phyloP scores from a whole-genome alignment of 2,329 filamentous ascomycete species.

The Pleomassaria siparia region DNA sequence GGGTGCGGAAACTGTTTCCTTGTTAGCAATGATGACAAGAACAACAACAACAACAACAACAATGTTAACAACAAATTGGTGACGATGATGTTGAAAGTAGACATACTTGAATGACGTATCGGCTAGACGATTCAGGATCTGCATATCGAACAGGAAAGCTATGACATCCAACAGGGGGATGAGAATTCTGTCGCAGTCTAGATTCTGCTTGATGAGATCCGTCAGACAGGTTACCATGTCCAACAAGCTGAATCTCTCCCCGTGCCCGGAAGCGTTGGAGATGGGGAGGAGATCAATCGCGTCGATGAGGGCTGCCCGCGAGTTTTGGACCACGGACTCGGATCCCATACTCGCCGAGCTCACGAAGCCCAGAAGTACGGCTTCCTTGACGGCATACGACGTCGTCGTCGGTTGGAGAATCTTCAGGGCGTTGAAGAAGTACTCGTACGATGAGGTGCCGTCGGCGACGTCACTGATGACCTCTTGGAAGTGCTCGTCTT shows the following conservation, averaged over 20 bases:
- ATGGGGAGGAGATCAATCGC: slow-evolving; percentile 34
- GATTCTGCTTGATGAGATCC: slow-evolving; percentile 29
- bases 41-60: neutral
- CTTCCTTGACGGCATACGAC: slow-evolving; percentile 21
- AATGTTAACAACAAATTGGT: too few relatives aligned
- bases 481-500: slow-evolving; percentile 25
- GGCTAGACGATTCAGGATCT: slow-evolving; percentile 44
- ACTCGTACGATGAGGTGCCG: slow-evolving; percentile 60
- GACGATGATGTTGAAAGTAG: neutral
- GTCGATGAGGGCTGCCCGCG: slow-evolving; percentile 64
- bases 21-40: slow-evolving; percentile 8
- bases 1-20: slow-evolving; percentile 57
- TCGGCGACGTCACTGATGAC: slow-evolving; percentile 13
- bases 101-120: slow-evolving; percentile 57
- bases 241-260: slow-evolving; percentile 22
- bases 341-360: slow-evolving; percentile 78
- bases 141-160: slow-evolving; percentile 65
- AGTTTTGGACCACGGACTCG: slow-evolving; percentile 71
- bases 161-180: slow-evolving; percentile 76
- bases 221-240: slow-evolving; percentile 29
- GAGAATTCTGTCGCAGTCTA: slow-evolving; percentile 66
- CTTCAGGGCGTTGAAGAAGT: slow-evolving; percentile 59
- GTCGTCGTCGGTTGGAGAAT: slow-evolving; percentile 16
- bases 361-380: slow-evolving; percentile 67
- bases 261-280: neutral